These are phyloP conservation scores for Penicillium sp. DNA, from an alignment of 2,329 filamentous ascomycete genomes.

Conservation along the genomic window DNA sequence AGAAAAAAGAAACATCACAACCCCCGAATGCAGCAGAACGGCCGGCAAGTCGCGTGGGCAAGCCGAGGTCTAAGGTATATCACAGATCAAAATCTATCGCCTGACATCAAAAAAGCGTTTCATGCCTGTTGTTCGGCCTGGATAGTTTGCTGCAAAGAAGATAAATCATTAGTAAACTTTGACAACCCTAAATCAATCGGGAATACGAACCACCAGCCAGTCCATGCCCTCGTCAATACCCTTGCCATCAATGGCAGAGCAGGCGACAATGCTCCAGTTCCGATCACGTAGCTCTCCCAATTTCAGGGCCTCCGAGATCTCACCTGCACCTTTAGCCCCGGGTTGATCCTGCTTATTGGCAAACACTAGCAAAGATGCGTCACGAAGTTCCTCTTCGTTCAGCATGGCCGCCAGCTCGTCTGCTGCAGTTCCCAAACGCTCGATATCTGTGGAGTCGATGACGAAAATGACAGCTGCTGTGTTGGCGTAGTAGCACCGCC, in stretches of 20 bases:
- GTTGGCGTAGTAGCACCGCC: slow-evolving; percentile 99
- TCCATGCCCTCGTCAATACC: slow-evolving; percentile 98
- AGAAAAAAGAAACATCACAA: slow-evolving; percentile 21
- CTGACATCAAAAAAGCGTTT: slow-evolving; percentile 31
- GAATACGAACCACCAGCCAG: slow-evolving; percentile 78
- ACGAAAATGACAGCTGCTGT: slow-evolving; percentile 98
- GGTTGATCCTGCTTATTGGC: slow-evolving; percentile 99
- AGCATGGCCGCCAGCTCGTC: slow-evolving; percentile 95
- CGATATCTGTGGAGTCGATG: slow-evolving; percentile 96
- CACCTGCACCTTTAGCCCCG: slow-evolving; percentile 90
- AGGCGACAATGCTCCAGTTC: slow-evolving; percentile 99
- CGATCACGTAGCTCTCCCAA: slow-evolving; percentile 89
- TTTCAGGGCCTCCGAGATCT: slow-evolving; percentile 90
- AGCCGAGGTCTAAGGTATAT: slow-evolving; percentile 28
- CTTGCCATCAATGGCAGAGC: slow-evolving; percentile 90
- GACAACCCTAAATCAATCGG: not conserved
- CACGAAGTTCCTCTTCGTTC: slow-evolving; percentile 93
- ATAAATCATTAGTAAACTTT: slow-evolving; percentile 13
- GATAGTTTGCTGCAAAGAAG: slow-evolving; percentile 40
- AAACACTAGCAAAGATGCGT: slow-evolving; percentile 89
- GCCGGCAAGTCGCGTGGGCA: slow-evolving; percentile 12
- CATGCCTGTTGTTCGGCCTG: slow-evolving; percentile 43
- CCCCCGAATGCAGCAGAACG: slow-evolving; percentile 24
- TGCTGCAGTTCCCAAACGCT: slow-evolving; percentile 84
- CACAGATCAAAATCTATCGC: slow-evolving; percentile 32